Percentiles rank a stretch among this genome's conserved stretches.
phyloP scores from a whole-genome alignment of 805 yeast genomes.

The Cyberlindnera veronae region DNA sequence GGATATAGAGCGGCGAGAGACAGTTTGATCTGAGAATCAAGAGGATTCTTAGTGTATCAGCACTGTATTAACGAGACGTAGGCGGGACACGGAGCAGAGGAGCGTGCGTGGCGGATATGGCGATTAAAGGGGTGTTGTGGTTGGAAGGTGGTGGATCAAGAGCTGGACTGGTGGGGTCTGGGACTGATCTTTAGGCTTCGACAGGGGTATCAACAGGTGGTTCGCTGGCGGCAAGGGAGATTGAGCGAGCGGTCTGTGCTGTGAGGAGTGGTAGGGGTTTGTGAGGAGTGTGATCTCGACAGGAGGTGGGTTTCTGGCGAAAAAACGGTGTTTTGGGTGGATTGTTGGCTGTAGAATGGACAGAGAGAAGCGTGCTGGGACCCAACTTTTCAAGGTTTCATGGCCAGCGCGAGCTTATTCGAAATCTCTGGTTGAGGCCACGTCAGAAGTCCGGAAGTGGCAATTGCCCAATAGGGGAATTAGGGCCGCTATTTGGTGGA shows the following conservation, averaged over 20 bases:
- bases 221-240: not conserved
- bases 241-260: not conserved
- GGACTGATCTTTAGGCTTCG: slow-evolving; percentile 2
- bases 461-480: too few relatives aligned
- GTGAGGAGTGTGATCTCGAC: not conserved
- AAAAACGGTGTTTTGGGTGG: not conserved
- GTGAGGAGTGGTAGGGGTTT: not conserved
- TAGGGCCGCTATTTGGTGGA: too few relatives aligned
- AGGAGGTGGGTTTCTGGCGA: not conserved
- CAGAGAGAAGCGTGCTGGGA: too few relatives aligned
- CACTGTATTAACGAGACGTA: slow-evolving; percentile 1
- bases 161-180: slow-evolving; percentile 6
- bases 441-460: too few relatives aligned
- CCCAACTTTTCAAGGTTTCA: too few relatives aligned
- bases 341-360: too few relatives aligned
- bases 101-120: too few relatives aligned
- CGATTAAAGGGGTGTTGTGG: too few relatives aligned
- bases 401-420: too few relatives aligned
- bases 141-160: too few relatives aligned
- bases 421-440: too few relatives aligned
- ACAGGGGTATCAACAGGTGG: not conserved
- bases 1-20: slow-evolving; percentile 2
- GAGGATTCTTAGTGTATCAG: too few relatives aligned
- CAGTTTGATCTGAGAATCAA: not conserved
- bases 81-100: not conserved